Base-by-base conservation (phyloP, 306 rosid genomes). In the Senna siamea region DNA sequence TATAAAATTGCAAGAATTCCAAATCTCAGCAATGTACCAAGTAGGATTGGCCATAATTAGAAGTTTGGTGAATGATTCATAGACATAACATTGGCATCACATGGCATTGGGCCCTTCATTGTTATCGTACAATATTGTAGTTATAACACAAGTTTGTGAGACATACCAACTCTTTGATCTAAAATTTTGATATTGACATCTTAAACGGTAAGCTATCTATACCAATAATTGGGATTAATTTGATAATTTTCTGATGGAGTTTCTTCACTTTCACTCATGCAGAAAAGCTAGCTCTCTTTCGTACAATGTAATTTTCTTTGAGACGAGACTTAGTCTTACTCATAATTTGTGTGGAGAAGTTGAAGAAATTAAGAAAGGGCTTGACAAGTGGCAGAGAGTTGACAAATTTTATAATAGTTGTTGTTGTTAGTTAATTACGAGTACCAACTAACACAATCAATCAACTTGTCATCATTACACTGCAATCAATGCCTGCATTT, bases 31-130 rank as follows among this genome's bases (percentile, higher is more conserved):
- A 38, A 48, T 19, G 60, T 63, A 69, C 54, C 71, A 59, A 74
- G 38, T 13, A 9, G 64, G 35, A 54, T 12, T 10, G 51, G 59
- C 74, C 63, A 54, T 57, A 48, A 73, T 76, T 67, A 59, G 76
- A 37, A 72, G 78, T 73, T 62, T 52, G 76, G 76, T 52, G 72
- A 65, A 70, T 37, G 70, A 55, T 30, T 52, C 44, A 17, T 7
- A 9, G 63, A 66, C 78, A 26, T 62, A 55, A 55, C 47, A 48
- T 26, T 69, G 77, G 70, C 64, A 78, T 74, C 80, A 55, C 86
- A 77, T 73, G 82, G 60, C 7, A 52, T 55, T 74, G 80, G 79
- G 66, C 13, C 67, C 71, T 65, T 37, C 40, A 26, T 52, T 66
- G 2, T 75, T 10, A 60, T 61, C 64, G 20, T 14, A 68, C 68